These are phyloP conservation scores for Hypoxylon sp. DNA, from an alignment of 2,329 filamentous ascomycete species.

Conservation along the genomic window DNA sequence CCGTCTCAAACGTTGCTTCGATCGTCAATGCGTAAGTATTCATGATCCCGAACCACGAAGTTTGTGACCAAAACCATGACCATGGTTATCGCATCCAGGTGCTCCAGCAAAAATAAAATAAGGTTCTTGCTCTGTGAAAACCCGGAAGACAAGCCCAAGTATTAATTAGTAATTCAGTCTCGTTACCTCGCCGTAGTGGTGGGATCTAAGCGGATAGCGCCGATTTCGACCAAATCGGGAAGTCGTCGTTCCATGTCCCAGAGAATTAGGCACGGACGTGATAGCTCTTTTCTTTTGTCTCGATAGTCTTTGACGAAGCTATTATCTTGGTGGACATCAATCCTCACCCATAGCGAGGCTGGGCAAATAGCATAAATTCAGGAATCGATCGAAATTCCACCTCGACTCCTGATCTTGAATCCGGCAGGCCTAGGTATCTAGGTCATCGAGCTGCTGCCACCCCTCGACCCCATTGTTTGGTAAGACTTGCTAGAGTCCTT, in stretches of 20 bases:
- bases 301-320: not conserved
- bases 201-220: not conserved
- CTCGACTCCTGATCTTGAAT: not conserved
- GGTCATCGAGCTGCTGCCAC: not conserved
- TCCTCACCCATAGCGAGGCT: not conserved
- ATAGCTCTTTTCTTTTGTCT: not conserved
- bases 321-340: not conserved
- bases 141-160: not conserved
- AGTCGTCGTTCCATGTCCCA: not conserved
- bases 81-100: not conserved
- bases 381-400: not conserved
- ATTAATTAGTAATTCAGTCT: not conserved
- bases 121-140: not conserved
- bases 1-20: not conserved
- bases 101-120: not conserved
- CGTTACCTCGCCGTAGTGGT: not conserved
- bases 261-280: not conserved
- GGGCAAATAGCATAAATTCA: not conserved
- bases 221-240: not conserved
- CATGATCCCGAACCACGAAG: not conserved
- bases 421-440: not conserved
- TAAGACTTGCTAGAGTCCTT: not conserved
- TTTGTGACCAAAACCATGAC: no score
- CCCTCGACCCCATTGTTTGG: not conserved
- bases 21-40: not conserved